Percentiles rank a stretch among this genome's conserved stretches.
phyloP scores from a whole-genome alignment of 1,284 basidiomycete genomes.

The Ceratobasidium sp. region DNA sequence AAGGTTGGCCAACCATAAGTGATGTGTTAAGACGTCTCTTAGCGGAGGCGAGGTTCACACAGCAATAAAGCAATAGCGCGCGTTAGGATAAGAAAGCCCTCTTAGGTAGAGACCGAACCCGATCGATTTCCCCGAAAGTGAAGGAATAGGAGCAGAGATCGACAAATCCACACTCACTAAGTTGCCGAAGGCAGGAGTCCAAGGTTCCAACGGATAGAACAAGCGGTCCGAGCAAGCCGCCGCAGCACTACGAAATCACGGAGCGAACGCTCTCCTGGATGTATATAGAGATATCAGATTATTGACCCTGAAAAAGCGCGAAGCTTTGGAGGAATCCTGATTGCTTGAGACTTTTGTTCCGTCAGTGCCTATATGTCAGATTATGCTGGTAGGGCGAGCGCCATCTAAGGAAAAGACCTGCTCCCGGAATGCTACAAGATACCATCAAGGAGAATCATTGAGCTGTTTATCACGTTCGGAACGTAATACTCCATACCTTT shows the following conservation, averaged over 20 bases:
- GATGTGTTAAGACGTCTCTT: neutral
- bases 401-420: too few species aligned
- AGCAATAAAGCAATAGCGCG: neutral
- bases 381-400: neutral
- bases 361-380: conserved; percentile 18
- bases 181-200: conserved; percentile 22
- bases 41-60: neutral
- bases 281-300: neutral
- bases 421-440: neutral
- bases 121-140: conserved; percentile 13
- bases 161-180: neutral
- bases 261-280: neutral
- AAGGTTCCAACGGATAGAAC: neutral
- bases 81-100: neutral
- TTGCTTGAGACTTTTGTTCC: conserved; percentile 38
- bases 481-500: neutral
- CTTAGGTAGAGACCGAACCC: neutral
- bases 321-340: conserved; percentile 15
- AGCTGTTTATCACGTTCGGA: neutral
- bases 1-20: neutral
- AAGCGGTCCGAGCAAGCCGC: conserved; percentile 38
- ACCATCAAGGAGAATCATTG: neutral
- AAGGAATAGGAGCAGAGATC: conserved; percentile 7
- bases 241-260: conserved; percentile 34
- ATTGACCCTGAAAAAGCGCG: conserved; percentile 27